A percentile compares a stretch with the other conserved stretches of the same genome.
Conservation (phyloP, 2,329 filamentous ascomycete species). For the Venturia pyrina region DNA sequence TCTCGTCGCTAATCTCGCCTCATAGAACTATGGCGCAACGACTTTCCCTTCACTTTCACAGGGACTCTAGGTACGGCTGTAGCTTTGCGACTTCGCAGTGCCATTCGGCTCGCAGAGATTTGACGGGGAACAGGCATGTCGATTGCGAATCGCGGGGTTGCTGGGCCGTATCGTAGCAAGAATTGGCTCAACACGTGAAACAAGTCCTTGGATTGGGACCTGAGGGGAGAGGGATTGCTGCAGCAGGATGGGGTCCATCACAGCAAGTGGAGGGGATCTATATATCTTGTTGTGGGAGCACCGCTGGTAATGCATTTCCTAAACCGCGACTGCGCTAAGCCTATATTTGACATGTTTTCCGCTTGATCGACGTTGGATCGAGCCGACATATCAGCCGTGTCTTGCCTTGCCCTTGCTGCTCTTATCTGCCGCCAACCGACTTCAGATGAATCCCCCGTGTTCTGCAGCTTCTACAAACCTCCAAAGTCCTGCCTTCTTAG, state of each 20-base stretch:
- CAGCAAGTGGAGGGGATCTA: background rate
- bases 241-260: background rate
- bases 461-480: slow-evolving; percentile 59
- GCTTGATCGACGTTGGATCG: background rate
- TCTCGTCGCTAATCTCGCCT: background rate
- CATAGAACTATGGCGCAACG: background rate
- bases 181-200: background rate
- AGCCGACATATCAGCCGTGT: background rate
- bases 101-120: background rate
- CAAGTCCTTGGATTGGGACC: background rate
- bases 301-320: background rate
- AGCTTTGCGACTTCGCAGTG: background rate
- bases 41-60: background rate
- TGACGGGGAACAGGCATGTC: background rate
- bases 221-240: background rate
- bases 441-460: slow-evolving; percentile 40
- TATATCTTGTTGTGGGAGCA: background rate
- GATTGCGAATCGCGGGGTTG: background rate
- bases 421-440: background rate
- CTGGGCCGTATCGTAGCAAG: background rate
- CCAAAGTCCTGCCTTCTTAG: slow-evolving; percentile 64
- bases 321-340: background rate
- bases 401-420: background rate
- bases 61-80: background rate
- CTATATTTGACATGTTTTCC: background rate